These are phyloP conservation scores for Chaetomiaceae sp. DNA, from an alignment of 2,329 filamentous ascomycete genomes.

Conservation along the genomic window DNA sequence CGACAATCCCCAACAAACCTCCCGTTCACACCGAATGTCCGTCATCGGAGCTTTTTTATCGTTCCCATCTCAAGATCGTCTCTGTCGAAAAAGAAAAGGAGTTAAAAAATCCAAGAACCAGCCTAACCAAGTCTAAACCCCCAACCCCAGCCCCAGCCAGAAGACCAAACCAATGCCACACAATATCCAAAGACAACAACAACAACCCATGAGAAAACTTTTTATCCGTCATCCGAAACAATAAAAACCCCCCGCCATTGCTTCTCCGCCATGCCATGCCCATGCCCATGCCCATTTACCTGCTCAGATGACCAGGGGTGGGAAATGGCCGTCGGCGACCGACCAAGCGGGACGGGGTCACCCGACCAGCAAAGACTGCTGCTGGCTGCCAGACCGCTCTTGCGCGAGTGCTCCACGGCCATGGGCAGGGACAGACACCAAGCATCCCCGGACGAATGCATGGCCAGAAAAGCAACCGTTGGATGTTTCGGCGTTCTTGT, in stretches of 20 bases:
- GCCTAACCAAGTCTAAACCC: slow-evolving; percentile 5
- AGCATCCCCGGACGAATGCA: background rate
- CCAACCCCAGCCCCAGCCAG: no score
- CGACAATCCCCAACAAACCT: background rate
- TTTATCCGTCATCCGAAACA: slow-evolving; percentile 6
- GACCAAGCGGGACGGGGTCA: background rate
- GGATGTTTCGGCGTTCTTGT: no score
- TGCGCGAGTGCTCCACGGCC: background rate
- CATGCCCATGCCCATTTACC: background rate
- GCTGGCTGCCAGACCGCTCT: slow-evolving; percentile 14
- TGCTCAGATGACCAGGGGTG: background rate
- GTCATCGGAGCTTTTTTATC: slow-evolving; percentile 3
- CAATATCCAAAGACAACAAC: background rate
- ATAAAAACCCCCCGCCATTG: background rate
- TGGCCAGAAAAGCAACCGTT: background rate
- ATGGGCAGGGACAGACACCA: no score
- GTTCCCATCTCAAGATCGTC: no score
- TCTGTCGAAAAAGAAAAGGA: no score
- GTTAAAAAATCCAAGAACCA: no score
- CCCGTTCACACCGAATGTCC: no score
- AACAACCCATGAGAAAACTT: background rate
- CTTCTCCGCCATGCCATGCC: background rate
- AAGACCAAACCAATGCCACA: slow-evolving; percentile 3
- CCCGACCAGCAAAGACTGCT: background rate
- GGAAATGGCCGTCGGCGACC: background rate